Conservation (phyloP, 1,139 yeast species). For the Yamadazyma mexicana region DNA sequence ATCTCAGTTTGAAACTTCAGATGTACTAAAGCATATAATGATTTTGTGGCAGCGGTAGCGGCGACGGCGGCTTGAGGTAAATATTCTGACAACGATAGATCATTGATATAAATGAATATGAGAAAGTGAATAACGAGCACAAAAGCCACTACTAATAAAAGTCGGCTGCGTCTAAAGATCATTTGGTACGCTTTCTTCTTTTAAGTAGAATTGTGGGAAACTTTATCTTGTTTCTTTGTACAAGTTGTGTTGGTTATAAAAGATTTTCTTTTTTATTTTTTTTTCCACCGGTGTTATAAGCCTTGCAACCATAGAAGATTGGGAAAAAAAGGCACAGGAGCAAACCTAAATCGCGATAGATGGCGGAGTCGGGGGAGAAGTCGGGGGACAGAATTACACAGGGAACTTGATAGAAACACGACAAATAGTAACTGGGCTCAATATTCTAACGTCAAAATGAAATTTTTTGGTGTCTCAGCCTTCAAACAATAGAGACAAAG, state of each 20-base stretch:
- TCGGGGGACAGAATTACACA: no score
- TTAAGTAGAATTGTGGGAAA: background rate
- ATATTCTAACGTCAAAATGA: no score
- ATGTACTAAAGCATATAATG: background rate
- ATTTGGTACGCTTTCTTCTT: background rate
- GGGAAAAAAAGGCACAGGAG: conserved; percentile 3
- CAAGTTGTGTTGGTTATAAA: background rate
- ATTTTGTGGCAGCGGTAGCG: background rate
- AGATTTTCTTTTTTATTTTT: background rate
- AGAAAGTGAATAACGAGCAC: conserved; percentile 20
- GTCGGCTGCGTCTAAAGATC: conserved; percentile 21
- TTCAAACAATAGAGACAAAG: no score
- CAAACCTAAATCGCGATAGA: background rate
- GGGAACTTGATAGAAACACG: no score
- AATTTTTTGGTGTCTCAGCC: no score
- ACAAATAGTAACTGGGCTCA: no score
- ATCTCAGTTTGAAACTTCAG: conserved; percentile 3
- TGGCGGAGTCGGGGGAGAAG: conserved; percentile 1
- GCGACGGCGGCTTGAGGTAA: background rate
- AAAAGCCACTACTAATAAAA: conserved; percentile 16
- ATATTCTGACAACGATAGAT: conserved; percentile 7
- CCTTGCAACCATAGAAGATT: conserved; percentile 1
- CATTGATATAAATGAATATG: conserved; percentile 14
- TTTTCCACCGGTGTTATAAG: background rate
- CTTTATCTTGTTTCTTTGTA: background rate